Evolutionary conservation across 495 filamentous ascomycete species (phyloP).

Genomic region (Hypoxylon subgilvum): DNA sequence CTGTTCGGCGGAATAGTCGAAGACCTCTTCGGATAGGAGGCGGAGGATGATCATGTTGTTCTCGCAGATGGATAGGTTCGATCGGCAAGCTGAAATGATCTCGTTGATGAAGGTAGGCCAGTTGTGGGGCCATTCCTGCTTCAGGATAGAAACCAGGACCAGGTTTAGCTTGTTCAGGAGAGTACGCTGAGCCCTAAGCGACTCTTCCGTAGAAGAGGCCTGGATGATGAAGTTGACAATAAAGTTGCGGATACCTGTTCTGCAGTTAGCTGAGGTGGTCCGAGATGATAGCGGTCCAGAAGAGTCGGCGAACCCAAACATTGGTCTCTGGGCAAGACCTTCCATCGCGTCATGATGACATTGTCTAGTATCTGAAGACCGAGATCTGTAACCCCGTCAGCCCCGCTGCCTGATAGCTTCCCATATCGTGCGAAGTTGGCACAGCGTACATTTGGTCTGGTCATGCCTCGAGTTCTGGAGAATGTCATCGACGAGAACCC

Average conservation of each 20-base stretch:
- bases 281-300: not conserved
- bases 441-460: slow-evolving; percentile 88
- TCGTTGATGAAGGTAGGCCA: slow-evolving; percentile 99
- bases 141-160: slow-evolving; percentile 93
- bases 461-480: slow-evolving; percentile 86
- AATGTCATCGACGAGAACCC: slow-evolving; percentile 95
- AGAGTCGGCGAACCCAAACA: slow-evolving; percentile 71
- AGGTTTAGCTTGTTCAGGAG: slow-evolving; percentile 98
- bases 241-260: slow-evolving; percentile 92
- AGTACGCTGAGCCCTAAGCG: slow-evolving; percentile 76
- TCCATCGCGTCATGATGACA: slow-evolving; percentile 99
- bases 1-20: slow-evolving; percentile 97
- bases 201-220: slow-evolving; percentile 85
- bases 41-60: slow-evolving; percentile 99
- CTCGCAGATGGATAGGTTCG: slow-evolving; percentile 94
- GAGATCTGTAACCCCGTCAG: slow-evolving; percentile 73
- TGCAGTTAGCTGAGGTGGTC: slow-evolving; percentile 24
- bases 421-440: slow-evolving; percentile 4
- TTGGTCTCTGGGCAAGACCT: slow-evolving; percentile 92
- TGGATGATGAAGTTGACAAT: slow-evolving; percentile 97
- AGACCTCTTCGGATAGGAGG: slow-evolving; percentile 95
- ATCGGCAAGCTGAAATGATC: slow-evolving; percentile 94
- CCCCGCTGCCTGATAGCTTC: slow-evolving; percentile 12
- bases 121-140: slow-evolving; percentile 99
- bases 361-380: slow-evolving; percentile 95